Percentiles rank a stretch among this genome's conserved stretches.
Conservation (phyloP, 2,329 filamentous ascomycete species). For the Cyclaneusma minus region DNA sequence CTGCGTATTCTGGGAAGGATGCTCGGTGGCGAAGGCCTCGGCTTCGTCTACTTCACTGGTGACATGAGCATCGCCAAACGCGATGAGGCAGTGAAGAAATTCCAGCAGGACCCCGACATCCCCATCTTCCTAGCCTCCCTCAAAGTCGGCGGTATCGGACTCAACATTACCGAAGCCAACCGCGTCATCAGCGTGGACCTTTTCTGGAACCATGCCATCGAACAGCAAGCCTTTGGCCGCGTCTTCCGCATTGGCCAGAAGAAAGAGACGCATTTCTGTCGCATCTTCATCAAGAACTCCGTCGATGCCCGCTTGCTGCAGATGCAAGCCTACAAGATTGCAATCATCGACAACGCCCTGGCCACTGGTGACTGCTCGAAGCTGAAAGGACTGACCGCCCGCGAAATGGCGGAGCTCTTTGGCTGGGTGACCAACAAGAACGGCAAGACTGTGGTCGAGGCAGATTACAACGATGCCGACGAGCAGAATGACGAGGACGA, state of each 20-base stretch:
- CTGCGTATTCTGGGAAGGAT: conserved; percentile 32
- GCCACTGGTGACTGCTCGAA: too few species aligned
- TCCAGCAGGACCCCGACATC: conserved; percentile 22
- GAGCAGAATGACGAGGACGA: too few species aligned
- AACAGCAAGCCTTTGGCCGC: conserved; percentile 46
- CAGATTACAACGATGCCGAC: too few species aligned
- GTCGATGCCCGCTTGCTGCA: conserved; percentile 40
- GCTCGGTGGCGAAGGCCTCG: conserved; percentile 33
- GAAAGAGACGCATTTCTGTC: conserved; percentile 40
- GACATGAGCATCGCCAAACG: conserved; percentile 27
- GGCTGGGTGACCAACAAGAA: too few species aligned
- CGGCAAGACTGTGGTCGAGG: too few species aligned
- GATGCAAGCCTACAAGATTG: conserved; percentile 40
- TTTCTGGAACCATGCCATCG: conserved; percentile 25
- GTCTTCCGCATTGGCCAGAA: conserved; percentile 50
- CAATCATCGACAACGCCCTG: conserved; percentile 23
- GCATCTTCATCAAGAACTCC: conserved; percentile 36
- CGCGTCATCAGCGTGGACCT: conserved; percentile 22
- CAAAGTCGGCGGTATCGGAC: conserved; percentile 33
- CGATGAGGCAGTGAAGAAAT: conserved; percentile 27
- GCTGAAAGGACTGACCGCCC: too few species aligned
- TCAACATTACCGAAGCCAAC: conserved; percentile 43
- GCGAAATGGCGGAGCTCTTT: too few species aligned
- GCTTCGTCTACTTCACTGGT: conserved; percentile 25
- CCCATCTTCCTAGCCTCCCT: conserved; percentile 38